Conservation (phyloP, 2,329 filamentous ascomycete species). For the Xylariaceae sp. region DNA sequence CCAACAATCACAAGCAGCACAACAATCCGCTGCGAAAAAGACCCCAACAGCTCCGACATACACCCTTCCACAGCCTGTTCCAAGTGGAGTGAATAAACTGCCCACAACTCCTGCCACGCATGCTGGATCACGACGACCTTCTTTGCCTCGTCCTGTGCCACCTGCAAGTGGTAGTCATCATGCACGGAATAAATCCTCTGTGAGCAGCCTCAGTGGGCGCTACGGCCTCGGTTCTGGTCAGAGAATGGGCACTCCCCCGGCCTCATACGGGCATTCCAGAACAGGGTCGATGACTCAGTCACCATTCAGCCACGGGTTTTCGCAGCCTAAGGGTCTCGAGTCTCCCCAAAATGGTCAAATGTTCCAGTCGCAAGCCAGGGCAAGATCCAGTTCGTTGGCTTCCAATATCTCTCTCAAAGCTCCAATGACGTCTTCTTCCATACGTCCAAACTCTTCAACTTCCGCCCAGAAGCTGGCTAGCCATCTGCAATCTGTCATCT, state of each 20-base stretch:
- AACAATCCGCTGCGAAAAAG: not conserved
- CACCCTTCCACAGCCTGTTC: constrained; percentile 1
- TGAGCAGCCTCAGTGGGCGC: constrained; percentile 24
- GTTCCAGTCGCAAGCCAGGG: constrained; percentile 32
- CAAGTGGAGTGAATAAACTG: constrained; percentile 1
- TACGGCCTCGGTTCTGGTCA: constrained; percentile 29
- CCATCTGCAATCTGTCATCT: constrained; percentile 22
- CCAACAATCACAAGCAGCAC: constrained; percentile 1
- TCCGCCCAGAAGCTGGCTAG: constrained; percentile 28
- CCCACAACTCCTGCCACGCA: constrained; percentile 9
- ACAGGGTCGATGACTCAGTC: constrained; percentile 29
- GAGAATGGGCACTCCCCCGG: constrained; percentile 30
- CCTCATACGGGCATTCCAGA: constrained; percentile 30
- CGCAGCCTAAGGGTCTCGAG: constrained; percentile 30
- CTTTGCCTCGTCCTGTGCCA: constrained; percentile 18
- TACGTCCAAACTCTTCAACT: constrained; percentile 34
- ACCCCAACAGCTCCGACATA: not conserved
- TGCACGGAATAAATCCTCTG: constrained; percentile 27
- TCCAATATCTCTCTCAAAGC: constrained; percentile 31
- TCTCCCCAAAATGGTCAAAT: constrained; percentile 32
- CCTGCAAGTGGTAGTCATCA: constrained; percentile 20
- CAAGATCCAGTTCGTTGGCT: constrained; percentile 29
- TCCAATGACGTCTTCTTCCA: constrained; percentile 34
- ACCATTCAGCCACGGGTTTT: constrained; percentile 33
- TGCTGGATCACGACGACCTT: constrained; percentile 14